Percentiles rank a stretch among this genome's conserved stretches.
phyloP scores from a whole-genome alignment of 441 rosid genomes.

The Jatropha multifida region DNA sequence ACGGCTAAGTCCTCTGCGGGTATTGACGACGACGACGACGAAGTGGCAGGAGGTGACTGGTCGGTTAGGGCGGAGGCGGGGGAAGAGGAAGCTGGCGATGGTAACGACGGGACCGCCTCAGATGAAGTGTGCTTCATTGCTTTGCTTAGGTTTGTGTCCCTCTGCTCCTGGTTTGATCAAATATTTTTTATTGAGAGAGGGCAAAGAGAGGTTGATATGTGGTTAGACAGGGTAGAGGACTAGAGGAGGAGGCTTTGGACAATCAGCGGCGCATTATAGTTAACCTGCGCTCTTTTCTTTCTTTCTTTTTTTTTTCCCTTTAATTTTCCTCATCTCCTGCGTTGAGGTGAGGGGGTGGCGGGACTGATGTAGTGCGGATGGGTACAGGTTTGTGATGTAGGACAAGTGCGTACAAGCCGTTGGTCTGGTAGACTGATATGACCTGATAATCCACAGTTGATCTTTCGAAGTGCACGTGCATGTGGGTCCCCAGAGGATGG shows the following conservation, averaged over 20 bases:
- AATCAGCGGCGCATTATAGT: constrained; percentile 36
- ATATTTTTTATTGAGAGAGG: background rate
- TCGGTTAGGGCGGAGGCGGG: constrained; percentile 29
- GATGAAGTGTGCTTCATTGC: constrained; percentile 21
- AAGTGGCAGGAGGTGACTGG: constrained; percentile 43
- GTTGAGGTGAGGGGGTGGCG: background rate
- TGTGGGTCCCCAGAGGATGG: background rate
- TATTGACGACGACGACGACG: constrained; percentile 32
- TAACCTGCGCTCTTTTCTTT: constrained; percentile 25
- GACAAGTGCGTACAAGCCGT: background rate
- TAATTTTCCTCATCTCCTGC: background rate
- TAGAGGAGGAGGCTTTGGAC: constrained; percentile 27
- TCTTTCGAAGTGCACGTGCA: background rate
- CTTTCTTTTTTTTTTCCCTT: background rate
- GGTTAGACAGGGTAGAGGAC: constrained; percentile 27
- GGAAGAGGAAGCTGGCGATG: constrained; percentile 37
- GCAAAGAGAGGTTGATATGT: constrained; percentile 16
- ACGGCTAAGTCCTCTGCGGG: constrained; percentile 44
- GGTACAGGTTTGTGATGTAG: background rate
- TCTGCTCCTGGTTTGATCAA: constrained; percentile 15
- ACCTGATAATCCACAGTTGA: background rate
- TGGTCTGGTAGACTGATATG: background rate
- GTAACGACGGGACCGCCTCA: constrained; percentile 35
- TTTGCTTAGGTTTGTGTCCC: constrained; percentile 10
- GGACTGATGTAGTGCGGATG: constrained; percentile 2